Base-by-base conservation (phyloP, 2,329 filamentous ascomycete genomes). In the Phialophora macrospora region DNA sequence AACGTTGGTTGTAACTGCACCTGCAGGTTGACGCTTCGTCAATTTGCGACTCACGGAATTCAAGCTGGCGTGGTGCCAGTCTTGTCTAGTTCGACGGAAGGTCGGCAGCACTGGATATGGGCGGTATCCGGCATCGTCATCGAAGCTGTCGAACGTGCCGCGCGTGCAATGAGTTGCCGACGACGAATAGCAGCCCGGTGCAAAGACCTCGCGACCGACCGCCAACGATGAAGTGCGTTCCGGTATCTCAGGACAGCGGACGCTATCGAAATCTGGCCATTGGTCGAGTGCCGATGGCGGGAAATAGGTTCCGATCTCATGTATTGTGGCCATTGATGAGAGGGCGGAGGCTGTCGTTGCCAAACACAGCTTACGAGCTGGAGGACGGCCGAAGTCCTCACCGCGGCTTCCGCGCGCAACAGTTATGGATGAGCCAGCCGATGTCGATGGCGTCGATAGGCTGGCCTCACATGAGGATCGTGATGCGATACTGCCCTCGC, bases 191-290 rank as follows among this genome's bases (percentile, higher is more conserved):
- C 14, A 0, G 14, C 17, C 38, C 38, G 5, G 5, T 5, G 8
- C 38, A 44, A 7, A 3, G 38, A 7, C 14, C 38, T n/a, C 6
- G n/a, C 17, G 41, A 59, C 8, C 12, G n/a, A 28, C 54, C 0
- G 48, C 17, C 20, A 44, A 22, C 22, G 58, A 51, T 4, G 63
- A 57, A 17, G 44, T 26, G 9, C 34, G 51, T 17, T 24, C 32
- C n/a, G 26, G 24, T 1, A 48, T 32, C 9, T 11, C 9, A n/a
- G 20, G 26, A 30, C 7, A 34, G 12, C 7, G 28, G 20, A 49
- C 48, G 7, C 48, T 49, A 4, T 34, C 55, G 54, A 66, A 66
- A 32, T 57, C 56, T 7, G 55, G 49, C 60, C 64, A 63, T 22
- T 62, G 60, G 38, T 63, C 64, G 26, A 55, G 48, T 52, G 22